A percentile compares a stretch with the other conserved stretches of the same genome.
These are phyloP conservation scores for Microcyclosporella mali DNA, from an alignment of 2,329 filamentous ascomycete genomes.

Conservation along the genomic window DNA sequence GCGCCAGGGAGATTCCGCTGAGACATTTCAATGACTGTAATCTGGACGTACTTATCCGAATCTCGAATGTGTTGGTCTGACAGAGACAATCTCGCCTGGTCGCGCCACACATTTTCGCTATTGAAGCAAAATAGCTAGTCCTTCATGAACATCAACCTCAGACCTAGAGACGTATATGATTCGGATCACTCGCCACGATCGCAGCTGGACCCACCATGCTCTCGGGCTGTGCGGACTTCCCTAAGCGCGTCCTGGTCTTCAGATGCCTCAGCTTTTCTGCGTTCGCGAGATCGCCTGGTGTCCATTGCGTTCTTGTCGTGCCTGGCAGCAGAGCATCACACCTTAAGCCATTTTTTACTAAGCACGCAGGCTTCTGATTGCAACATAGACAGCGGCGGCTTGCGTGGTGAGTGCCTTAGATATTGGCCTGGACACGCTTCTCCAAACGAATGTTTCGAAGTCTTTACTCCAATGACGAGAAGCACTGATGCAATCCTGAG, in stretches of 20 bases:
- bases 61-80: no score
- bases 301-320: constrained; percentile 75
- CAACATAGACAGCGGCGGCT: constrained; percentile 71
- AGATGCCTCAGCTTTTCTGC: constrained; percentile 67
- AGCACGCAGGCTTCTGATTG: constrained; percentile 72
- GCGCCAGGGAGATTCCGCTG: no score
- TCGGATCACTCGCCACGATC: constrained; percentile 74
- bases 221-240: constrained; percentile 55
- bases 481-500: no score
- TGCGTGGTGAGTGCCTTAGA: constrained; percentile 82
- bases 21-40: no score
- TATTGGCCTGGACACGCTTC: constrained; percentile 73
- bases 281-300: constrained; percentile 70
- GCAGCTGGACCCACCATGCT: constrained; percentile 79
- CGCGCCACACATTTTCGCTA: background rate
- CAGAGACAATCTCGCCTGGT: no score
- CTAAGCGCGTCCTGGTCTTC: constrained; percentile 72
- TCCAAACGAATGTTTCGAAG: no score
- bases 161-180: constrained; percentile 52
- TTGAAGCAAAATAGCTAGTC: constrained; percentile 9
- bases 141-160: constrained; percentile 9
- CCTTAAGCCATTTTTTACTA: constrained; percentile 67
- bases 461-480: no score
- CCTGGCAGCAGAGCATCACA: constrained; percentile 80
- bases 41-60: no score